Percentiles rank a stretch among this genome's conserved stretches.
phyloP scores from a whole-genome alignment of 306 rosid genomes.

The barrel medic (Medicago truncatula) region MtrunA17r5.0-ANR NC_053042.1:14328501-14329000 shows the following conservation, averaged over 20 bases:
- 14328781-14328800: constrained; percentile 82
- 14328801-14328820: constrained; percentile 89
- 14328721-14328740: constrained; percentile 85
- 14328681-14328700: constrained; percentile 30
- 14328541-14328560: too few species aligned
- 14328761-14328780: constrained; percentile 89
- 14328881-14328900: constrained; percentile 96
- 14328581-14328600: too few species aligned
- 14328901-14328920: constrained; percentile 73
- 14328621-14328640: too few species aligned
- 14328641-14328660: not conserved
- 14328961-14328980: constrained; percentile 33
- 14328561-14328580: too few species aligned
- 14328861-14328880: constrained; percentile 81
- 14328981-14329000: constrained; percentile 26
- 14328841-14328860: constrained; percentile 87
- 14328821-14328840: constrained; percentile 82
- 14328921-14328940: constrained; percentile 94
- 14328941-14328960: constrained; percentile 65
- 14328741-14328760: constrained; percentile 97
- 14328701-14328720: constrained; percentile 89
- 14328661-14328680: not conserved
- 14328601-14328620: too few species aligned
- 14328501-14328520: too few species aligned
- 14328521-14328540: too few species aligned